Evolutionary conservation across 192 early-diverging fungal genomes (phyloP).

Genomic region (Oehlia diaphana): DNA sequence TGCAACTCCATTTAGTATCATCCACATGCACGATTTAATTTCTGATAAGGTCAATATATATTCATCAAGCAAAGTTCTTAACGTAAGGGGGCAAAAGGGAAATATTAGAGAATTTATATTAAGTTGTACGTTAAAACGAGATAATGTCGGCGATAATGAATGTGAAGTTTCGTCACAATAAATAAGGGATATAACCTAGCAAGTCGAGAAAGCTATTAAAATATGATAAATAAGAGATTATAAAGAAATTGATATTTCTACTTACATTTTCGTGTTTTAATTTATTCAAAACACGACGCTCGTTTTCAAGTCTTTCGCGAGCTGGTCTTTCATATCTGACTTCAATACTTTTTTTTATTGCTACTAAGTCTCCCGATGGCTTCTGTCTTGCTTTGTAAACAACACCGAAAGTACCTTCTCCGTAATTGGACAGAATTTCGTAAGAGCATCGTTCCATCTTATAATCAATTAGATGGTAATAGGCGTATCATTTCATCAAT

Average conservation of each 20-base stretch:
- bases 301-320: conserved; percentile 1
- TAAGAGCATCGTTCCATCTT: not conserved
- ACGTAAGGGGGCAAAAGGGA: conserved; percentile 22
- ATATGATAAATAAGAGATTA: not conserved
- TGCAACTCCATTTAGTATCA: conserved; percentile 71
- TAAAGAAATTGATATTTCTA: not conserved
- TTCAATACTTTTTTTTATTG: conserved; percentile 11
- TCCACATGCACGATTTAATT: conserved; percentile 17
- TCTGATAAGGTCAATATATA: not conserved
- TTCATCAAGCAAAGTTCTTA: conserved; percentile 1
- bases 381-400: conserved; percentile 24
- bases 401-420: conserved; percentile 14
- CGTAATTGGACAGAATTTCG: not conserved
- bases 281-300: not conserved
- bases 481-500: not conserved
- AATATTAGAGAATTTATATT: conserved; percentile 15
- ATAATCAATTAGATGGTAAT: no score
- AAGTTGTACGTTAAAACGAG: conserved; percentile 7
- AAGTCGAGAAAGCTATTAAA: no score
- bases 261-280: conserved; percentile 28
- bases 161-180: not conserved
- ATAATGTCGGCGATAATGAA: not conserved
- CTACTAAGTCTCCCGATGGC: not conserved
- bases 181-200: conserved; percentile 18
- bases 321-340: conserved; percentile 13